Base-by-base conservation (phyloP, 352 stramenopile species). In the Globisporangium mamillatum region DNA sequence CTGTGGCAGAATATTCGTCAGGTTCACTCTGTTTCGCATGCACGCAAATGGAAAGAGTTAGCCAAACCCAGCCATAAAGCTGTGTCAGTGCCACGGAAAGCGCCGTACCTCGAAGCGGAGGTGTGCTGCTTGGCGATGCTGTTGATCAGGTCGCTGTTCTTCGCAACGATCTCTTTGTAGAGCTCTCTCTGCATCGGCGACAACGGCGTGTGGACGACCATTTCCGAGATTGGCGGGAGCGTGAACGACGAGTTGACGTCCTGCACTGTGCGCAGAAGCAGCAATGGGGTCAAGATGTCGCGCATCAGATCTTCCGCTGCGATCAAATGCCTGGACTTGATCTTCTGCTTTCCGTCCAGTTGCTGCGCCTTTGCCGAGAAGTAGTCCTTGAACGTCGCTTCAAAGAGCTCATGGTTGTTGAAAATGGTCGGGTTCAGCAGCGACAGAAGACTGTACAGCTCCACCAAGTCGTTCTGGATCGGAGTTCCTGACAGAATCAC, bases 1-100 rank as follows among this genome's bases (percentile, higher is more conserved):
- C 66, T 99, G 93, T 69, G 99, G 99, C 20, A 98, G 86, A 68
- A 99, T 91, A 76, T 99, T 99, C 56, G 98, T 98, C 60, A 99
- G 80, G 59, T 88, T 80, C 34, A 92, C 65, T 60, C 82, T 90
- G 44, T 24, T 52, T 24, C 18, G 16, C 18, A 22, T 22, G 16
- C 44, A 50, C 44, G 36, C 36, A 50, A 20, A 48, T 48, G 41
- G 0, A 48, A n/a, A 50, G 44, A 50, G 44, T 50, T 22, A 50
- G 44, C 18, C 4, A 22, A 48, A 48, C 12, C 4, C 38, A 48
- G 14, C 14, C 38, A 48, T 48, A 48, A 48, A 12, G 12, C 14
- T 48, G 38, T 48, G 4, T 20, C 14, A 20, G 20, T 48, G 3
- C 7, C 7, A 50, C 4, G 16, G 14, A 50, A 16, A 52, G 44